These are phyloP conservation scores for Hygrophila difformis DNA, from an alignment of 257 asterid species.

Conservation along the genomic window DNA sequence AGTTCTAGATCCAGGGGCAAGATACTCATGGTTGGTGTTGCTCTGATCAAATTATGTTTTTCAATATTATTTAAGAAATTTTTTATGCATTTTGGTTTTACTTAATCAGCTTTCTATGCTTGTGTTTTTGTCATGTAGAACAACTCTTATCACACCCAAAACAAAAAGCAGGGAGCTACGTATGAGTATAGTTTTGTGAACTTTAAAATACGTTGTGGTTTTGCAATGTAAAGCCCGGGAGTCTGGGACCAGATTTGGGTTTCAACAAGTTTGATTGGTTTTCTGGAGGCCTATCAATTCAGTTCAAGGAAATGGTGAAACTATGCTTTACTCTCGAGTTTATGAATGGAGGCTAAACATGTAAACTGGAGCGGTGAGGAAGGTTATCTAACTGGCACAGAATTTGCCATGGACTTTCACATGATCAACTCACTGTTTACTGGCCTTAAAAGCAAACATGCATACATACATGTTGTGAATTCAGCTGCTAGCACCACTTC, in stretches of 20 bases:
- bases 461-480: slow-evolving; percentile 33
- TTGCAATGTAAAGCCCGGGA: slow-evolving; percentile 30
- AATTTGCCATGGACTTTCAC: slow-evolving; percentile 40
- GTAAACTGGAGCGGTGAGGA: slow-evolving; percentile 26
- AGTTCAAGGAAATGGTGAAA: neutral
- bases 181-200: neutral
- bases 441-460: slow-evolving; percentile 26
- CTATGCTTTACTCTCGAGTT: slow-evolving; percentile 18
- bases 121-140: too few species aligned
- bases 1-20: too few species aligned
- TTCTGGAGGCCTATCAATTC: slow-evolving; percentile 22
- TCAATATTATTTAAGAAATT: too few species aligned
- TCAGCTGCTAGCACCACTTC: slow-evolving; percentile 25
- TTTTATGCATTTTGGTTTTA: too few species aligned
- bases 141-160: too few species aligned
- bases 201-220: slow-evolving; percentile 28
- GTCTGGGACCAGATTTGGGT: slow-evolving; percentile 36
- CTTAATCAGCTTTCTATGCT: too few species aligned
- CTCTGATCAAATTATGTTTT: too few species aligned
- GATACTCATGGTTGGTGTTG: too few species aligned
- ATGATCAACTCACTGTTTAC: slow-evolving; percentile 22
- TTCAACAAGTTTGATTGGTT: slow-evolving; percentile 31
- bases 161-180: too few species aligned
- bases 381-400: slow-evolving; percentile 20
- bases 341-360: slow-evolving; percentile 46